Evolutionary conservation across 352 stramenopile genomes (phyloP).

Genomic region (Globisporangium paroecandrum): DNA sequence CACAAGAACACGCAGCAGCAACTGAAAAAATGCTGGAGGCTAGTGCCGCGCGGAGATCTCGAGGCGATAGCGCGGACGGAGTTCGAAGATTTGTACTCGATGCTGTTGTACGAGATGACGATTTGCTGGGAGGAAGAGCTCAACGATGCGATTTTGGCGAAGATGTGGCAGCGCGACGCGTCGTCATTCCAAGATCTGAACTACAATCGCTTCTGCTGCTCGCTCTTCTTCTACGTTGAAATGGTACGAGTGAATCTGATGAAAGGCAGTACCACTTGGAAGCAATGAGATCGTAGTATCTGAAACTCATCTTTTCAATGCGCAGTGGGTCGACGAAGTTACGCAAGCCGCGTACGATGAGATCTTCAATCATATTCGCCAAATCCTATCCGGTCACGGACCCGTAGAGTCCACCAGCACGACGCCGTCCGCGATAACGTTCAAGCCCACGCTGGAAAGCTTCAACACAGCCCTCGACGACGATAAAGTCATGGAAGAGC

Average conservation of each 20-base stretch:
- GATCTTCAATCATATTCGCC: constrained; percentile 19
- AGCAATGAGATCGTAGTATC: neutral
- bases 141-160: constrained; percentile 35
- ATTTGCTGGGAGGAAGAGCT: constrained; percentile 61
- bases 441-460: constrained; percentile 28
- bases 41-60: constrained; percentile 16
- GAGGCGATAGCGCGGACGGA: constrained; percentile 28
- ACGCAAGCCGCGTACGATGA: constrained; percentile 1
- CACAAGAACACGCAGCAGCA: constrained; percentile 27
- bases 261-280: neutral
- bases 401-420: neutral
- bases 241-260: constrained; percentile 27
- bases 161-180: constrained; percentile 48
- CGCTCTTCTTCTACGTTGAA: constrained; percentile 56
- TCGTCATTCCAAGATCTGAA: constrained; percentile 31
- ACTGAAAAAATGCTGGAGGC: constrained; percentile 43
- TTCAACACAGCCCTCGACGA: constrained; percentile 30
- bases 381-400: constrained; percentile 20
- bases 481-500: constrained; percentile 25
- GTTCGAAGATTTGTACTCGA: constrained; percentile 48
- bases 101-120: constrained; percentile 56
- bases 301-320: neutral
- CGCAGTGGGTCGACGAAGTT: constrained; percentile 1
- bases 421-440: neutral
- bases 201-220: constrained; percentile 55